Conservation (phyloP, 108 stramenopile species). For the Discostella pseudostelligera region DNA sequence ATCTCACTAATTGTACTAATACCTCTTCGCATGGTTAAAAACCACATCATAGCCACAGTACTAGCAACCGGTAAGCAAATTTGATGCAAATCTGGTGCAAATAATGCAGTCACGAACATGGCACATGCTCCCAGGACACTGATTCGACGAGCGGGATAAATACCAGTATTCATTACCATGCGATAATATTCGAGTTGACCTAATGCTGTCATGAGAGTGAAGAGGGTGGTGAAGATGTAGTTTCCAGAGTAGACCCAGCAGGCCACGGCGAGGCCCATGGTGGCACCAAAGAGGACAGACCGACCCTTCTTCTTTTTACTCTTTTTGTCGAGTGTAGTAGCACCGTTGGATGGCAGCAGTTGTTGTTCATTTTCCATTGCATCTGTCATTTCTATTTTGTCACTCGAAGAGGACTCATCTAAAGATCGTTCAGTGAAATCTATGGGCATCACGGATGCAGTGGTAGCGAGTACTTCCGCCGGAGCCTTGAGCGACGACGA, state of each 20-base stretch:
- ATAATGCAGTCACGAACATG: slow-evolving; percentile 86
- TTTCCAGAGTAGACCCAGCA: slow-evolving; percentile 93
- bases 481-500: background rate
- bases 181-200: slow-evolving; percentile 95
- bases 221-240: slow-evolving; percentile 86
- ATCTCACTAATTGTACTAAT: slow-evolving; percentile 88
- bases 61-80: slow-evolving; percentile 75
- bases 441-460: background rate
- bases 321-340: slow-evolving; percentile 2
- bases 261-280: slow-evolving; percentile 84
- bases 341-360: background rate
- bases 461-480: background rate
- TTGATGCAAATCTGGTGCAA: slow-evolving; percentile 80
- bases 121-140: slow-evolving; percentile 78
- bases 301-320: slow-evolving; percentile 48
- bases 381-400: slow-evolving; percentile 6
- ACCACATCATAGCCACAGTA: slow-evolving; percentile 90
- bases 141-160: slow-evolving; percentile 91
- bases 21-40: slow-evolving; percentile 77
- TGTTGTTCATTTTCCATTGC: background rate
- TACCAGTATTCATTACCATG: slow-evolving; percentile 92
- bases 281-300: slow-evolving; percentile 76
- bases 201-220: slow-evolving; percentile 84
- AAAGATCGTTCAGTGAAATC: background rate
- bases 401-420: slow-evolving; percentile 5